Evolutionary conservation across 129 eudicot genomes (phyloP), one percentile per base, ranked within the genome.

Genomic region (Flaveria sonorensis): DNA sequence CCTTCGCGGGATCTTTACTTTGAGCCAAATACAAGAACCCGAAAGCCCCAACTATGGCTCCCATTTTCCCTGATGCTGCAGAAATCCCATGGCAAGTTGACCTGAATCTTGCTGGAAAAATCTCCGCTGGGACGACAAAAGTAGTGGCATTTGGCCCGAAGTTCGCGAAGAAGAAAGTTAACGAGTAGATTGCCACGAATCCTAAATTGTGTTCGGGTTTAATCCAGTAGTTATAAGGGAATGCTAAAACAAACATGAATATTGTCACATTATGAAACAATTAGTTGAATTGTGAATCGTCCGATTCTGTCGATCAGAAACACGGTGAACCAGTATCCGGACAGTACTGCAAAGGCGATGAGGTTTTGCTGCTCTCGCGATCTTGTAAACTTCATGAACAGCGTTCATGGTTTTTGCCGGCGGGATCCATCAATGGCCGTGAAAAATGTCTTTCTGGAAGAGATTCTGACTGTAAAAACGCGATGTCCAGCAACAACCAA

Each of bases 231-330:
- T 56, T 56, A 19, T 56, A 56, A 18, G 62, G 62, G 62, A 56
- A 56, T 8, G 62, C 62, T 20, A 56, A 20, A 56, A 56, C 62
- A 56, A 55, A 56, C 62, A 56, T 56, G 62, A 56, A 56, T 56
- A 56, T 56, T 56, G 62, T 56, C 62, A 56, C 62, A 56, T 56
- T 56, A 56, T 56, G 62, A 56, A 56, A 23, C 62, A 23, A 56
- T 56, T 20, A 56, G 62, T 56, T 56, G 62, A 10, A 56, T 56
- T 4, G 62, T 56, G 62, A 56, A 56, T 0, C 62, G 62, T 56
- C 62, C 62, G 62, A 56, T 56, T 56, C 28, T 56, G 62, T 56
- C 62, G 28, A 56, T 56, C 7, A 56, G 10, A 56, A 56, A 19
- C 26, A 56, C 62, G 28, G 62, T 56, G 62, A 56, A 56, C 62